Evolutionary conservation across 2,329 filamentous ascomycete genomes (phyloP).

Genomic region (Ceratocystiopsis sp.): DNA sequence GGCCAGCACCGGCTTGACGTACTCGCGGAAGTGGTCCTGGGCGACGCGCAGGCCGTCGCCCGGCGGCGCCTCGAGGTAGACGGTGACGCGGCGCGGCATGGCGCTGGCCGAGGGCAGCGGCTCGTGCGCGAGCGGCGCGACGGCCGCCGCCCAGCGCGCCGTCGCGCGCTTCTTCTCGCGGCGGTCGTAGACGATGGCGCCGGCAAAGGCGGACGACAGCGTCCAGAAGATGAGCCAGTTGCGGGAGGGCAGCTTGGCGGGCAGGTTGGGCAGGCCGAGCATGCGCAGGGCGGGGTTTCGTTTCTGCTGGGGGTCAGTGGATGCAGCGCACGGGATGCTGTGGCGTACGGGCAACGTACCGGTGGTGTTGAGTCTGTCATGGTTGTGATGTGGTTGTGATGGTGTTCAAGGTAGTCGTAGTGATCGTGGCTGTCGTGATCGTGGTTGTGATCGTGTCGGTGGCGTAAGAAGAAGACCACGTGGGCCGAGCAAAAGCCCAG

Average conservation of each 20-base stretch:
- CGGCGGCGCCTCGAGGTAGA: constrained; percentile 74
- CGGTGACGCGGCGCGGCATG: constrained; percentile 67
- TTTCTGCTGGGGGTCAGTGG: constrained; percentile 10
- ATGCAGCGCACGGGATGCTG: no score
- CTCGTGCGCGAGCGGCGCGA: constrained; percentile 69
- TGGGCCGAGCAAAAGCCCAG: no score
- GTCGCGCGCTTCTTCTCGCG: constrained; percentile 75
- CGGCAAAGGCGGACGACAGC: constrained; percentile 59
- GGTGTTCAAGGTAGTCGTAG: no score
- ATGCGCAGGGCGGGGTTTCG: constrained; percentile 59
- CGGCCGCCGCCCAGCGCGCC: constrained; percentile 69
- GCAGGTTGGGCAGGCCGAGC: constrained; percentile 73
- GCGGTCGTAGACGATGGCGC: constrained; percentile 78
- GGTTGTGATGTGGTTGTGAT: no score
- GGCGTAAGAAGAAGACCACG: no score
- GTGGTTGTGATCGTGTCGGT: no score
- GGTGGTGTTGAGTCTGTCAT: no score
- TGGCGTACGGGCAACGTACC: no score
- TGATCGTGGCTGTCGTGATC: no score
- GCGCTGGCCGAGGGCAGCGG: constrained; percentile 48
- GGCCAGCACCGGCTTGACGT: constrained; percentile 82
- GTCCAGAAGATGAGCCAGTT: constrained; percentile 96
- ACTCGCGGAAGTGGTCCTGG: constrained; percentile 93
- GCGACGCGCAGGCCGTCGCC: constrained; percentile 68
- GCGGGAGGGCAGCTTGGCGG: constrained; percentile 72